phyloP scores from a whole-genome alignment of 1,284 basidiomycete species.

The Coniferiporia sulphurascens region DNA sequence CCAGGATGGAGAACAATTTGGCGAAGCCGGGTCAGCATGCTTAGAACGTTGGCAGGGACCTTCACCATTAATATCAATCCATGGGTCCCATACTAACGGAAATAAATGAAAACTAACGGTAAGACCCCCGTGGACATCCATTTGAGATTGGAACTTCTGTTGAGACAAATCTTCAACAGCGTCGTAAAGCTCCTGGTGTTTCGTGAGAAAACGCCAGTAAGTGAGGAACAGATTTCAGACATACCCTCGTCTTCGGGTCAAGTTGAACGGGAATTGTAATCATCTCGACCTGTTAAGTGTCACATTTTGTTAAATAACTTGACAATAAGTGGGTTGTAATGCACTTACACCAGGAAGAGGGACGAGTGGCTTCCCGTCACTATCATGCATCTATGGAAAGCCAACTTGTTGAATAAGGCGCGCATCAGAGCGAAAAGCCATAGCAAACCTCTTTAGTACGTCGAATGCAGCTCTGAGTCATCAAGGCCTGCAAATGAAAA shows the following conservation, averaged over 20 bases:
- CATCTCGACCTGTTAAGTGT: slow-evolving; percentile 55
- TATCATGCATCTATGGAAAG: slow-evolving; percentile 69
- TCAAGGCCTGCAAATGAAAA: slow-evolving; percentile 55
- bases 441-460: slow-evolving; percentile 74
- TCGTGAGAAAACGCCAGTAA: neutral
- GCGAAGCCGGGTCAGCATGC: slow-evolving; percentile 82
- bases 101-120: slow-evolving; percentile 30
- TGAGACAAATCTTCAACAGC: slow-evolving; percentile 62
- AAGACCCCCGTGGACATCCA: slow-evolving; percentile 39
- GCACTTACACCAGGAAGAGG: slow-evolving; percentile 67
- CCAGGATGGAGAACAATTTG: slow-evolving; percentile 81
- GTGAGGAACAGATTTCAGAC: slow-evolving; percentile 20
- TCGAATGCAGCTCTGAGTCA: slow-evolving; percentile 78
- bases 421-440: neutral
- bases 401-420: neutral
- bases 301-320: neutral
- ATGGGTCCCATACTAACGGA: neutral
- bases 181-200: slow-evolving; percentile 62
- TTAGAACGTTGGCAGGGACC: slow-evolving; percentile 69
- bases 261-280: slow-evolving; percentile 69
- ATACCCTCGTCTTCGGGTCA: slow-evolving; percentile 59
- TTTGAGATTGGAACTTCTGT: slow-evolving; percentile 54
- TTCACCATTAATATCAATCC: slow-evolving; percentile 25
- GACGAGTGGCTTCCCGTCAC: slow-evolving; percentile 64
- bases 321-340: neutral